Evolutionary conservation across 2,329 filamentous ascomycete genomes (phyloP), one percentile per base, ranked within the genome.

Genomic region (Nothopassalora personata): DNA sequence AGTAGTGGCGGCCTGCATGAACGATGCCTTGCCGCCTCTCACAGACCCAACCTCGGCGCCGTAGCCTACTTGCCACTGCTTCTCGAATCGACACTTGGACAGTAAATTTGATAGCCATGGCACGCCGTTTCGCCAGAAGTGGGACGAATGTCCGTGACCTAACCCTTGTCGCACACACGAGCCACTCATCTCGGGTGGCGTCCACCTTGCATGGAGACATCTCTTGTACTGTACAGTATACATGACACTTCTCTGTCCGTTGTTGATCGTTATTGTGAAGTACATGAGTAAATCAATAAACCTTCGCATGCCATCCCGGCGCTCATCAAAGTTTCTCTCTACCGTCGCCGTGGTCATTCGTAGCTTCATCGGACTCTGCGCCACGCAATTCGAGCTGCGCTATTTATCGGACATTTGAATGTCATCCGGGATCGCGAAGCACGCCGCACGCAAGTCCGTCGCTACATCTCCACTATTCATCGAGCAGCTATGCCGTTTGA

Each of bases 41-140:
- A 49, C 53, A 36, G n/a, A 4, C 34, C 39, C 33, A 19, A 11
- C 39, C 53, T 43, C 36, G 39, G 28, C 53, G 49, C 4, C 30
- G 27, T 18, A 34, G 28, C 13, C 49, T n/a, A 33, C 34, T 54
- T 45, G 33, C 15, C 39, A 19, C 53, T 34, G 34, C n/a, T 5
- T 9, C 8, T 36, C 52, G 15, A 43, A 18, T n/a, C 30, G 8
- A 31, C 34, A 36, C 11, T 51, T 10, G 31, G n/a, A 43, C 31
- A 8, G 30, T 39, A 10, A 15, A 27, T 34, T 33, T 39, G 33
- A 33, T 52, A 54, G 33, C 53, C 51, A 46, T 55, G 57, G 53
- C 51, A 47, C 57, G 48, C 53, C 59, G 59, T 63, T 61, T 59
- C 57, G 59, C 56, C 56, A 57, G 61, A 57, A 63, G 61, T 63